Base-by-base conservation (phyloP, 139 green algal genomes). In the Tetraselmis chui region DNA sequence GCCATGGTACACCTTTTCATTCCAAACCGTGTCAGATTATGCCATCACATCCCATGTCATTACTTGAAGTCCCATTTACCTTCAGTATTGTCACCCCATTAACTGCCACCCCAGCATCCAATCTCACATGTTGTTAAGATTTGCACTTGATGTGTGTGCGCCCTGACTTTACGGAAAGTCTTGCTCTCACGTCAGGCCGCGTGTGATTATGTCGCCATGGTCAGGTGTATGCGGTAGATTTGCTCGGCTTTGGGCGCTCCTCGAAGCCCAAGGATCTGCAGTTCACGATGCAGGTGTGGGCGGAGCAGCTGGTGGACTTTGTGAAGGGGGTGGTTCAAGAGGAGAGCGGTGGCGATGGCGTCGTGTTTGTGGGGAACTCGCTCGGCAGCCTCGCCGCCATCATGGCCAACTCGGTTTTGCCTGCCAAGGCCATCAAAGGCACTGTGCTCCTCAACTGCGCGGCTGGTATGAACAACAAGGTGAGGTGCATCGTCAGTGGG, bases 391-490 rank as follows among this genome's bases (percentile, higher is more conserved):
- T 98, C 11, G 86, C 89, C 0, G 88, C 82, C 27, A 87, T 97
- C 25, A 90, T 92, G 88, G 92, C 85, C 28, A 80, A 83, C 27
- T 22, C 23, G 2, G 74, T 29, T 22, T 25, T 77, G 74, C 74
- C 74, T 77, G 26, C 74, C 74, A 31, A 77, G 26, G 25, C 74
- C 11, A 18, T 67, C 45, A 5, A 18, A 25, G 45, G 45, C 18
- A 67, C 45, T 23, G 78, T 83, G 59, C 82, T 85, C n/a, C 82
- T 83, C 30, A 85, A 77, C 25, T 29, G 26, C 74, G 25, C 25
- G 2, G 11, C 76, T 31, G 28, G 89, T 30, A 95, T 98, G 93
- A 98, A 98, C 89, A 98, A 96, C 87, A 98, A 98, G 88, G 86
- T 84, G 22, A 83, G 89, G 23, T 25, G 59, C 75, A 79, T 22